These are phyloP conservation scores for Tylopilus microsporus DNA, from an alignment of 1,284 basidiomycete genomes.

Conservation along the genomic window DNA sequence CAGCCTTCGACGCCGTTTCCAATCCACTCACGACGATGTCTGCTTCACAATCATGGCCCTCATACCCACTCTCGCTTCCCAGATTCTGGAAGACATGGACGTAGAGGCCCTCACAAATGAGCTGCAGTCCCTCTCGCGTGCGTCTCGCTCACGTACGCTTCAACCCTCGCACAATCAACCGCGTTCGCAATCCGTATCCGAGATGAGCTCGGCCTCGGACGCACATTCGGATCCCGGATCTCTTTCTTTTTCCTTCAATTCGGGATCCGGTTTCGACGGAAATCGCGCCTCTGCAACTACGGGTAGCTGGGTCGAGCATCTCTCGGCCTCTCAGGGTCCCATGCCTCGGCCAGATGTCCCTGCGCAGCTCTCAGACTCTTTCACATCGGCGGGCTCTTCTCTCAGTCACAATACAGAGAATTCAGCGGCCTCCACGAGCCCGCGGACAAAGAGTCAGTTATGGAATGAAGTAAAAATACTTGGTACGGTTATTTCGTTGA, in stretches of 20 bases:
- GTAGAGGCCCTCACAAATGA: slow-evolving; percentile 76
- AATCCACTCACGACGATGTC: slow-evolving; percentile 78
- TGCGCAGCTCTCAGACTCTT: slow-evolving; percentile 36
- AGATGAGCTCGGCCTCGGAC: slow-evolving; percentile 43
- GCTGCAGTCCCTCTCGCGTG: slow-evolving; percentile 41
- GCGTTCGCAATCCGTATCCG: slow-evolving; percentile 34
- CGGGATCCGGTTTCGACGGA: slow-evolving; percentile 25
- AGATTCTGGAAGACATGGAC: slow-evolving; percentile 74
- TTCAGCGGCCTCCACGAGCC: slow-evolving; percentile 23
- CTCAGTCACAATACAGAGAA: slow-evolving; percentile 23
- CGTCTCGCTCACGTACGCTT: slow-evolving; percentile 23
- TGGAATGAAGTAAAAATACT: slow-evolving; percentile 83
- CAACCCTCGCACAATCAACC: slow-evolving; percentile 18
- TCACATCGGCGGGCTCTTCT: slow-evolving; percentile 37
- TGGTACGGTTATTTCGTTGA: slow-evolving; percentile 42
- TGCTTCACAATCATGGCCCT: slow-evolving; percentile 79
- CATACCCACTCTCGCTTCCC: slow-evolving; percentile 69
- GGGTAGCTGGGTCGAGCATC: slow-evolving; percentile 53
- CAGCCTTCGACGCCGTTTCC: slow-evolving; percentile 74
- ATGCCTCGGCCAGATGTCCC: slow-evolving; percentile 5
- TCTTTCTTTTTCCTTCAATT: slow-evolving; percentile 34
- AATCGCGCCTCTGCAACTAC: slow-evolving; percentile 32
- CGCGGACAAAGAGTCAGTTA: slow-evolving; percentile 60
- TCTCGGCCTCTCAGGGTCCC: slow-evolving; percentile 23
- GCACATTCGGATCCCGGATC: slow-evolving; percentile 51